phyloP scores from a whole-genome alignment of 345 rosid genomes.

The Gossypium thurberi region DNA sequence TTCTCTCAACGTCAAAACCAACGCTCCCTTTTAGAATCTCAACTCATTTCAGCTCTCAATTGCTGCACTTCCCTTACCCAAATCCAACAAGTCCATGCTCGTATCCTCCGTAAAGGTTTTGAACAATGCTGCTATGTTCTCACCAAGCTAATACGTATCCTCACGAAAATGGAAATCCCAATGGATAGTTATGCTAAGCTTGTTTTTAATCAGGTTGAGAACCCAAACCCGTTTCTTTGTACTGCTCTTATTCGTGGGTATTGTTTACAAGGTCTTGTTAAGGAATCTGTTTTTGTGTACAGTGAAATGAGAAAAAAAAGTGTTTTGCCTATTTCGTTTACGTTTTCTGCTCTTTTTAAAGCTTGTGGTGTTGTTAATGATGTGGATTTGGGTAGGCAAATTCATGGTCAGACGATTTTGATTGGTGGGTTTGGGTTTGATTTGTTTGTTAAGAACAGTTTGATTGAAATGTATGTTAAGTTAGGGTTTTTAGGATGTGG shows the following conservation, averaged over 20 bases:
- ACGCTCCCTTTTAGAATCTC: constrained; percentile 24
- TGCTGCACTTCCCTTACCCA: constrained; percentile 33
- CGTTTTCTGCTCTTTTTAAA: constrained; percentile 74
- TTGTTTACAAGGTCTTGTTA: constrained; percentile 29
- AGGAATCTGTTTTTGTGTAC: constrained; percentile 38
- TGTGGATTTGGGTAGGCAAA: constrained; percentile 50
- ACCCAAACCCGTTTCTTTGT: constrained; percentile 68
- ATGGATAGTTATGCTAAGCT: constrained; percentile 48
- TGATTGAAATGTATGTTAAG: constrained; percentile 56
- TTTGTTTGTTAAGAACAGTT: constrained; percentile 54
- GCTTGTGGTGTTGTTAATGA: constrained; percentile 36
- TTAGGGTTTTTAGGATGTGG: constrained; percentile 48
- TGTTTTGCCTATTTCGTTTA: constrained; percentile 56
- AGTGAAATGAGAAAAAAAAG: constrained; percentile 44
- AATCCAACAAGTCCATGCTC: constrained; percentile 55
- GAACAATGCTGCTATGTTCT: constrained; percentile 53
- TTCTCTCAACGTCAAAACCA: constrained; percentile 23
- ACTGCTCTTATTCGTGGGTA: constrained; percentile 70
- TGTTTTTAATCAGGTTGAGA: constrained; percentile 41
- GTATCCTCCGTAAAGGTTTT: constrained; percentile 37
- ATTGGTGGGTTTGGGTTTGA: constrained; percentile 59
- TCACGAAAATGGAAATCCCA: constrained; percentile 42
- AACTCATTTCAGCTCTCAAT: constrained; percentile 45
- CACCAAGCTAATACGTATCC: constrained; percentile 63
- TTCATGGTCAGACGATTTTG: constrained; percentile 66